These are phyloP conservation scores for Aspergillus kassunensis DNA, from an alignment of 495 filamentous ascomycete species.

Conservation along the genomic window DNA sequence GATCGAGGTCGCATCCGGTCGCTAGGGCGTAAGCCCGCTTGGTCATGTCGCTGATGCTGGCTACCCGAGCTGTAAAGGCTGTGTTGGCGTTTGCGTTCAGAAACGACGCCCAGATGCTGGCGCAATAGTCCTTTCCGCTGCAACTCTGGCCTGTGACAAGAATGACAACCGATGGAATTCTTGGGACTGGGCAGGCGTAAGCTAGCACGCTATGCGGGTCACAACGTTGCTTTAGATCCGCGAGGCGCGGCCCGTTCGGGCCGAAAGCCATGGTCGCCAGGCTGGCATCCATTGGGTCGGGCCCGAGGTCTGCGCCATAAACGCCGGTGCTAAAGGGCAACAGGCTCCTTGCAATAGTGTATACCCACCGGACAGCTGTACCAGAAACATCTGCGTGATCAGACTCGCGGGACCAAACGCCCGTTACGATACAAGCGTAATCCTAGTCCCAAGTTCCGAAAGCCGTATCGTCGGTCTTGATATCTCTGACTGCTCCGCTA, in stretches of 20 bases:
- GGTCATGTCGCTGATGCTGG: conserved; percentile 57
- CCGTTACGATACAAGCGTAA: conserved; percentile 62
- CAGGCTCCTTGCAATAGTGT: conserved; percentile 44
- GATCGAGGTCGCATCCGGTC: conserved; percentile 46
- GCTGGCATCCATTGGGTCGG: conserved; percentile 53
- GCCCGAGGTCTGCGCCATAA: conserved; percentile 60
- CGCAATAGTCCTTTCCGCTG: conserved; percentile 61
- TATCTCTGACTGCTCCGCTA: conserved; percentile 49
- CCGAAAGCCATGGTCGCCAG: conserved; percentile 57
- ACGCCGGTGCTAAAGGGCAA: conserved; percentile 50
- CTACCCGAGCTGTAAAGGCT: conserved; percentile 38
- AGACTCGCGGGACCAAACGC: conserved; percentile 56
- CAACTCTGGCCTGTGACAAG: conserved; percentile 58
- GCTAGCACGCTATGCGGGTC: conserved; percentile 53
- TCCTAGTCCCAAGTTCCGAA: conserved; percentile 64
- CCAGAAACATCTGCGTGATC: conserved; percentile 45
- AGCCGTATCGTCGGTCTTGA: conserved; percentile 47
- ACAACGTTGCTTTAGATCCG: conserved; percentile 46
- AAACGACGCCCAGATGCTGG: conserved; percentile 46
- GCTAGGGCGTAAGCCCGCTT: conserved; percentile 57
- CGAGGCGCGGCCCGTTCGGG: conserved; percentile 46
- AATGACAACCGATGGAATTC: conserved; percentile 44
- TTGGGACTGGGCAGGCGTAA: conserved; percentile 52
- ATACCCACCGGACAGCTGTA: conserved; percentile 53
- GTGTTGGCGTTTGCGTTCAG: conserved; percentile 30